Evolutionary conservation across 1,284 basidiomycete genomes (phyloP), one percentile per base, ranked within the genome.

Genomic region (Trametes hirsuta): DNA sequence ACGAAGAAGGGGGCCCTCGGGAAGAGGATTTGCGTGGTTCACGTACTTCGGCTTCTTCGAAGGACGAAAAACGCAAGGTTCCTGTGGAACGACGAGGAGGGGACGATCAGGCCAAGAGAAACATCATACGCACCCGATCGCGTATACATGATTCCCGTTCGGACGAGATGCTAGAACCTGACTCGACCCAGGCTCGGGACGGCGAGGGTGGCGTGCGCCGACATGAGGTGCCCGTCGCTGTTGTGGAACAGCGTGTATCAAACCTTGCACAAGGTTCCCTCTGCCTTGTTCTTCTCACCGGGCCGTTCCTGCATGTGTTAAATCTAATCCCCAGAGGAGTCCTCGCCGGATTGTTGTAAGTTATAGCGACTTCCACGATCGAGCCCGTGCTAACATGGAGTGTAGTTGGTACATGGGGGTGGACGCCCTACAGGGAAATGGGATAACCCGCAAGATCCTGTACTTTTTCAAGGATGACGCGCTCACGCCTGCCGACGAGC

Each of bases 221-320:
- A 18, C 76, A 77, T 47, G 90, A 94, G 69, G 81, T 89, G 0
- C 88, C 93, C 0, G 74, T 94, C 1, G 83, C 84, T 0, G 91
- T 96, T 0, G 91, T 97, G 1, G 94, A 97, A 72, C 94, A 97
- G 72, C 83, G 94, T 11, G 87, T 94, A 4, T 95, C 92, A 11
- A 95, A 96, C 72, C 80, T 97, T 15, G 88, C 86, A 0, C 94
- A 97, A 71, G 95, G 94, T 1, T 77, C 84, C 3, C 74, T 95
- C 2, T 93, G 91, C 74, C 81, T 93, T 3, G 86, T 94, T 18
- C 80, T 95, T 37, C 85, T 97, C 66, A 89, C 87, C 0, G 85
- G 87, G 0, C 94, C 94, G 0, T 92, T 97, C 71, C 74, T 96
- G 58, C 90, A 93, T 68, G 81, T 95, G 21, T 75, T 97, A 34